Percentiles rank a stretch among this genome's conserved stretches.
These are phyloP conservation scores for Litchi chinensis DNA, from an alignment of 345 rosid species.

Conservation along the genomic window DNA sequence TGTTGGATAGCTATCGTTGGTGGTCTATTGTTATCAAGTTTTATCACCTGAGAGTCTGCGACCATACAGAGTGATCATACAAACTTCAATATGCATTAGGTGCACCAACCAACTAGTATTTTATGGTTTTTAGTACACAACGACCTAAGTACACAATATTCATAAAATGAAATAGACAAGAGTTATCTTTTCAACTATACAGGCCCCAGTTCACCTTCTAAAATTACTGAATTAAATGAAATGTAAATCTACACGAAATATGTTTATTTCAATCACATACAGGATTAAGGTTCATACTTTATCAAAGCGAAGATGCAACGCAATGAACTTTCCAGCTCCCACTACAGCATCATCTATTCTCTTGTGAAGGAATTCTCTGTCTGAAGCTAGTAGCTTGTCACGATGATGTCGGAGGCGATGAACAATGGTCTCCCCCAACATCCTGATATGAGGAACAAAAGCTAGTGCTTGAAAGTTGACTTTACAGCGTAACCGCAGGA, in stretches of 20 bases:
- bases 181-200: background rate
- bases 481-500: conserved; percentile 91
- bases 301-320: conserved; percentile 95
- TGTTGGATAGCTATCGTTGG: background rate
- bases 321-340: conserved; percentile 72
- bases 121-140: background rate
- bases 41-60: background rate
- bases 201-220: conserved; percentile 5
- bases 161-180: background rate
- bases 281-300: conserved; percentile 50
- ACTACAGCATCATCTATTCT: conserved; percentile 37
- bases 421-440: conserved; percentile 66
- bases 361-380: conserved; percentile 35
- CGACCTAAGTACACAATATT: background rate
- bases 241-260: background rate
- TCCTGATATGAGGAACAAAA: conserved; percentile 64
- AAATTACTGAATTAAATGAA: conserved; percentile 3
- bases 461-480: conserved; percentile 83
- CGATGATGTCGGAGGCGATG: conserved; percentile 59
- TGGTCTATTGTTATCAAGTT: background rate
- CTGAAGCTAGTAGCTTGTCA: conserved; percentile 38
- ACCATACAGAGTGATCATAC: background rate
- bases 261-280: background rate
- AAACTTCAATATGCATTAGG: conserved; percentile 11
- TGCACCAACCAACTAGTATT: background rate